Evolutionary conservation across 176 grass and related monocot species (phyloP).

Genomic region (Lolium multiflorum): DNA sequence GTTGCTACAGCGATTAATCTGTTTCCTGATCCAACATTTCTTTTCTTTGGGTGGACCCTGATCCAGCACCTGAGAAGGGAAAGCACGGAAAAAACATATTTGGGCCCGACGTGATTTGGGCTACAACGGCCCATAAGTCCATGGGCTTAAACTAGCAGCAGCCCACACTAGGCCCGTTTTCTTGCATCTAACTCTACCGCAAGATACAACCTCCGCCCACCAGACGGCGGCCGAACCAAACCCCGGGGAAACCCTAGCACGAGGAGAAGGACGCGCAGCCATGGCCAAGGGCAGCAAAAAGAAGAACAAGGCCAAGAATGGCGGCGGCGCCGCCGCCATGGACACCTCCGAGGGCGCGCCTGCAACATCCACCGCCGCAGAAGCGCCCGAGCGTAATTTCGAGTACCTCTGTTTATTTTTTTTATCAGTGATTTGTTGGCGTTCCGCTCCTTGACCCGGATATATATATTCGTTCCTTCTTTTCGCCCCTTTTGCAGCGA

Average conservation of each 20-base stretch:
- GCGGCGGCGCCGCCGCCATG: slow-evolving; percentile 45
- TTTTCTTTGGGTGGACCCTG: background rate
- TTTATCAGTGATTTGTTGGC: background rate
- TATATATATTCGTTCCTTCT: background rate
- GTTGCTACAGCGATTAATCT: background rate
- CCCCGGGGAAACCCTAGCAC: slow-evolving; percentile 61
- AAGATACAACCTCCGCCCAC: background rate
- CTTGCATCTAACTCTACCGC: background rate
- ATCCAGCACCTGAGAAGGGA: background rate
- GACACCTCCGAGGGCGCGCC: slow-evolving; percentile 54
- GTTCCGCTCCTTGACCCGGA: background rate
- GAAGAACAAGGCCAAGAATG: slow-evolving; percentile 58
- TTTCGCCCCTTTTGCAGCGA: slow-evolving; percentile 47
- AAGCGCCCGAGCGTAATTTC: slow-evolving; percentile 52
- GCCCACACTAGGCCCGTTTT: background rate
- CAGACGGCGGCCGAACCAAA: background rate
- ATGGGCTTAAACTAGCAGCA: background rate
- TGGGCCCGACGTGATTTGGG: background rate
- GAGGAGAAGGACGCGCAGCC: slow-evolving; percentile 38
- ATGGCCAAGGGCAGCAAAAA: slow-evolving; percentile 86
- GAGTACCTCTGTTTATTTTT: background rate
- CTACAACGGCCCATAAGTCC: background rate
- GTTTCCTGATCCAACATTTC: background rate
- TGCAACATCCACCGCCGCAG: slow-evolving; percentile 4
- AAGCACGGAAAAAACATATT: background rate